Evolutionary conservation across 352 stramenopile genomes (phyloP), one percentile per base, ranked within the genome.

Genomic region (Sclerospora graminicola): DNA sequence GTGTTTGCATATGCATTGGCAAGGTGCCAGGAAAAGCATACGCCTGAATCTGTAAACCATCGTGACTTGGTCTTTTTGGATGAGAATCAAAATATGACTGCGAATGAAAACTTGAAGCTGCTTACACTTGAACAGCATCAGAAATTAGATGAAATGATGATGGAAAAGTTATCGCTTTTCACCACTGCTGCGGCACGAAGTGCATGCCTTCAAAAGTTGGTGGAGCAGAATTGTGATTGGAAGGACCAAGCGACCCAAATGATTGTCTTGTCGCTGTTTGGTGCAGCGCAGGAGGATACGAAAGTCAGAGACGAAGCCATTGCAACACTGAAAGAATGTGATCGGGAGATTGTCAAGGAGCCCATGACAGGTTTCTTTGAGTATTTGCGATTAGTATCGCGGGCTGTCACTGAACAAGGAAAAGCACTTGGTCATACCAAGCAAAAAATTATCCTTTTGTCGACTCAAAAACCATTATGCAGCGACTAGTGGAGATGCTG

Each of bases 11-110:
- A 54, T 34, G 39, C 40, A 5, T 26, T 60, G 30, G 20, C 47
- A 34, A 26, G 14, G 10, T 55, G 33, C 20, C 41, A 54, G 20
- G 21, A 20, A 14, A 29, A 48, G 8, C 14, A 35, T 13, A 46
- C 57, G 28, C 44, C 28, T 32, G 34, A 44, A 26, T 51, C 10
- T 44, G 26, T 29, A 34, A 31, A 55, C 0, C 51, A 74, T 34
- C 66, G 66, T 13, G 46, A 74, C 19, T 31, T 69, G 23, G 38
- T 74, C 0, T 78, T 77, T 28, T 37, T 65, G 26, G 62, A 51
- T 49, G 69, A 74, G 24, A 60, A 63, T 41, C 50, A 48, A 7
- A 42, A 48, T 20, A 16, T 13, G 23, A 15, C 4, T 32, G 16
- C 18, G 30, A 31, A 19, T 0, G 46, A 64, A 40, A 48, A 50